phyloP scores from a whole-genome alignment of 2,329 filamentous ascomycete genomes.

The Penicillium sp. region DNA sequence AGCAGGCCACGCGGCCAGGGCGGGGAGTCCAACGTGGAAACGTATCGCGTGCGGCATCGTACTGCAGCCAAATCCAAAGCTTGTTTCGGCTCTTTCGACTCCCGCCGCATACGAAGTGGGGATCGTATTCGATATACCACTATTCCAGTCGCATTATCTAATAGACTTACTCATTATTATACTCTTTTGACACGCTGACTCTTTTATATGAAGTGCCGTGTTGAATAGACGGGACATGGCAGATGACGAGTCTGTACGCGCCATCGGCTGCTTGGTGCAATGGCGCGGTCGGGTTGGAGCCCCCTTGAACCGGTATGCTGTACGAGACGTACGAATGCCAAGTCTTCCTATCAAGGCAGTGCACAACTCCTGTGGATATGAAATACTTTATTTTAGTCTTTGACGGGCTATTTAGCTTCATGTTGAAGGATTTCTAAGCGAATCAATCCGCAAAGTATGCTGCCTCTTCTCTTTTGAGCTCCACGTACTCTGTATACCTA shows the following conservation, averaged over 20 bases:
- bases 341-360: neutral
- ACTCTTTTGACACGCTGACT: too few relatives aligned
- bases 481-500: too few relatives aligned
- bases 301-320: neutral
- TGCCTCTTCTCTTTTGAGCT: too few relatives aligned
- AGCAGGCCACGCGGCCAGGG: constrained; percentile 3
- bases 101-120: neutral
- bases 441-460: too few relatives aligned
- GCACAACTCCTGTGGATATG: neutral
- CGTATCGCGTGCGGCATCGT: constrained; percentile 8
- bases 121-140: neutral
- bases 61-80: neutral
- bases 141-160: neutral
- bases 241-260: neutral
- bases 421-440: too few relatives aligned
- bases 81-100: neutral
- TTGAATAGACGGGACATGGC: neutral
- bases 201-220: neutral
- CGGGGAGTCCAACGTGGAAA: constrained; percentile 15
- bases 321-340: neutral
- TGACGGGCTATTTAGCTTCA: too few relatives aligned
- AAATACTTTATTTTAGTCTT: too few relatives aligned
- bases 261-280: neutral
- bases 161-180: neutral
- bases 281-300: neutral